Evolutionary conservation across 768 basidiomycete genomes (phyloP).

Genomic region (Sistotremastrum suecicum): DNA sequence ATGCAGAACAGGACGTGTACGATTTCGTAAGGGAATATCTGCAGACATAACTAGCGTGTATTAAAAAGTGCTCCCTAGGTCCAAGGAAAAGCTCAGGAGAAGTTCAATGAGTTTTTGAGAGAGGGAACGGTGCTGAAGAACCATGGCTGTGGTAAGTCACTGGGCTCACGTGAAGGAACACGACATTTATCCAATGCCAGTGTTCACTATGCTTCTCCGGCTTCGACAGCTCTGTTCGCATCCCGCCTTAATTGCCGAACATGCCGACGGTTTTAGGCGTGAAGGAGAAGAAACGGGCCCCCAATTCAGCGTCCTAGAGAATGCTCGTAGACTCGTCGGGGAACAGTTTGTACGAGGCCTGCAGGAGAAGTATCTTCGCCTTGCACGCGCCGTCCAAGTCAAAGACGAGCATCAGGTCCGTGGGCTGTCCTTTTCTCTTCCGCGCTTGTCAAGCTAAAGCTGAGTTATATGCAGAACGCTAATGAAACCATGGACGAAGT

Average conservation of each 20-base stretch:
- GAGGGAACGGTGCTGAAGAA: conserved; percentile 59
- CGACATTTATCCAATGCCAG: conserved; percentile 6
- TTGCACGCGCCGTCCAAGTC: neutral
- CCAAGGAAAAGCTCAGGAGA: conserved; percentile 38
- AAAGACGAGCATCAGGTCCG: too few relatives aligned
- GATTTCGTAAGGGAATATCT: conserved; percentile 23
- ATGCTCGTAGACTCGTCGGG: conserved; percentile 28
- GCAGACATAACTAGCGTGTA: conserved; percentile 1
- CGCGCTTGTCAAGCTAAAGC: neutral
- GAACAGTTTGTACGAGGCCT: conserved; percentile 35
- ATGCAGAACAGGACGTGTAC: conserved; percentile 55
- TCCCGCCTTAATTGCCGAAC: conserved; percentile 50
- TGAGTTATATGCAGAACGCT: conserved; percentile 21
- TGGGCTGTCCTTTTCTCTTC: neutral
- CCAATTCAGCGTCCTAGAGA: neutral
- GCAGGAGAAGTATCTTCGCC: conserved; percentile 25
- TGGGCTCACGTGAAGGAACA: conserved; percentile 42
- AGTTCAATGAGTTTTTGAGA: conserved; percentile 47
- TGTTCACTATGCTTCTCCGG: conserved; percentile 35
- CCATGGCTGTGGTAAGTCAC: conserved; percentile 8
- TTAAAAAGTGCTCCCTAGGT: conserved; percentile 21
- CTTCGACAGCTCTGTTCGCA: conserved; percentile 59
- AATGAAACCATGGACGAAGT: conserved; percentile 36
- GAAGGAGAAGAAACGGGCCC: neutral
- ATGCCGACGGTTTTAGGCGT: conserved; percentile 29